Conservation (phyloP, 345 rosid species). For the Mangifera indica region DNA sequence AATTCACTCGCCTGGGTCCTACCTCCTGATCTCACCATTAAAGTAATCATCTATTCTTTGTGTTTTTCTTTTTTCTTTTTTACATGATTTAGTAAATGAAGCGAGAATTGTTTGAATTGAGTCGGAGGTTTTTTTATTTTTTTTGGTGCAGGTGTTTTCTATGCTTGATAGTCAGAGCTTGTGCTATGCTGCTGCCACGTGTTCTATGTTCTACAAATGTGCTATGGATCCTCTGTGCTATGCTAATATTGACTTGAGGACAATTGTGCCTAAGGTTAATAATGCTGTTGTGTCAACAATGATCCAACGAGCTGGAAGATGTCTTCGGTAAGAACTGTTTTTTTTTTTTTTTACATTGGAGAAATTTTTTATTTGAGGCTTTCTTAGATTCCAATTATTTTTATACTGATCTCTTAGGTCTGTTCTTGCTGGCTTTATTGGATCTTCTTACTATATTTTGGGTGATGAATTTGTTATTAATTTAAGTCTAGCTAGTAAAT, state of each 20-base stretch:
- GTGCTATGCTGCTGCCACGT: slow-evolving; percentile 70
- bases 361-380: background rate
- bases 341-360: too few relatives aligned
- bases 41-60: slow-evolving; percentile 34
- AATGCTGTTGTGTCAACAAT: slow-evolving; percentile 69
- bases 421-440: background rate
- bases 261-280: slow-evolving; percentile 61
- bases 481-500: background rate
- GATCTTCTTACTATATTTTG: background rate
- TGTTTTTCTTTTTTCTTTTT: background rate
- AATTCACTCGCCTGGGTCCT: slow-evolving; percentile 68
- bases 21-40: slow-evolving; percentile 77
- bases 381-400: background rate
- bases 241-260: slow-evolving; percentile 68
- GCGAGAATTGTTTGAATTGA: background rate
- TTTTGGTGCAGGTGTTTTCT: slow-evolving; percentile 57
- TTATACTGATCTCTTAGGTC: background rate
- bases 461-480: background rate
- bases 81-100: background rate
- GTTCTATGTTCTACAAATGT: slow-evolving; percentile 78
- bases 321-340: slow-evolving; percentile 51
- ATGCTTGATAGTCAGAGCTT: slow-evolving; percentile 84
- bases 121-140: background rate
- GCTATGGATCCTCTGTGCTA: slow-evolving; percentile 84
- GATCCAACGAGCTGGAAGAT: slow-evolving; percentile 85